Conservation (phyloP, 2,329 filamentous ascomycete genomes). For the Calonectria hawksworthii region DNA sequence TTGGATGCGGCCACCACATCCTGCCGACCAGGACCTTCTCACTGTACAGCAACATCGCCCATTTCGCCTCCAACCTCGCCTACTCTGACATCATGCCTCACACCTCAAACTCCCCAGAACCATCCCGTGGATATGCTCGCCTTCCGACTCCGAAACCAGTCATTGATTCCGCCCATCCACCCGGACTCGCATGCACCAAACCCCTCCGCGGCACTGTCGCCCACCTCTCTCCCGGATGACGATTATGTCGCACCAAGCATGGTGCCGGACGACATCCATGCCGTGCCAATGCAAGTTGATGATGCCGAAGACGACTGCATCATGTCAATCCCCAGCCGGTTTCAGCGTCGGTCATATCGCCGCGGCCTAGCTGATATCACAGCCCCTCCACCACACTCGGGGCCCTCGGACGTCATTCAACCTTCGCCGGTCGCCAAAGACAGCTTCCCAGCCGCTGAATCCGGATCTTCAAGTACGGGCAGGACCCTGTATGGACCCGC, state of each 20-base stretch:
- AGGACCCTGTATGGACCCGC: conserved; percentile 20
- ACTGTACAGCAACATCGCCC: conserved; percentile 22
- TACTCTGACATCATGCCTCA: conserved; percentile 2
- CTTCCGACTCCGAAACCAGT: conserved; percentile 40
- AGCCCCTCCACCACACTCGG: not conserved
- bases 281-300: conserved; percentile 37
- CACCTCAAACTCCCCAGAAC: conserved; percentile 19
- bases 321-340: not conserved
- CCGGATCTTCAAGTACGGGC: not conserved
- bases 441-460: conserved; percentile 11
- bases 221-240: conserved; percentile 35
- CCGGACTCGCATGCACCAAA: not conserved
- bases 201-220: conserved; percentile 31
- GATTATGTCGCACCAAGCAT: conserved; percentile 22
- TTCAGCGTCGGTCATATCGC: not conserved
- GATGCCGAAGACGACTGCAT: not conserved
- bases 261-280: conserved; percentile 9
- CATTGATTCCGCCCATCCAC: conserved; percentile 28
- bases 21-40: conserved; percentile 9
- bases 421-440: conserved; percentile 21
- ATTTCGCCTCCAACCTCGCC: conserved; percentile 40
- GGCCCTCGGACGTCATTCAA: not conserved
- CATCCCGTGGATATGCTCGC: conserved; percentile 41
- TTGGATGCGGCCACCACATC: conserved; percentile 19
- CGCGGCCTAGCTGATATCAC: not conserved